Base-by-base conservation (phyloP, 352 stramenopile genomes). In the Elongisporangium prolatum region DNA sequence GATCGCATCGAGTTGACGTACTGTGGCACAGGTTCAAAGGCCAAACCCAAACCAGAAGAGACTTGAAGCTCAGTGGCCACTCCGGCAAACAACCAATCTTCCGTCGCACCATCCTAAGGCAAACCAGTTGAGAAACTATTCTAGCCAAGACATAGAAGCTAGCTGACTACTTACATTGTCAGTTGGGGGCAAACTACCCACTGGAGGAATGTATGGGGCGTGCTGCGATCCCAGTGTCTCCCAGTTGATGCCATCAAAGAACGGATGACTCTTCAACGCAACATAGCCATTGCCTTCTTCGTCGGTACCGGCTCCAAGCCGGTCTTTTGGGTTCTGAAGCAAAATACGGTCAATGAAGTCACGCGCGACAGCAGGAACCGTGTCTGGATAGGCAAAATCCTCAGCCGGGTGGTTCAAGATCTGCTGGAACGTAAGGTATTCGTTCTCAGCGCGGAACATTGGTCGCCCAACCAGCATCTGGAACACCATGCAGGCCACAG, bases 381-480 rank as follows among this genome's bases (percentile, higher is more conserved):
- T 68, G 2, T 69, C 57, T 0, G 86, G 86, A 56, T 93, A 95
- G 48, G 60, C 56, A 67, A 95, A 93, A 34, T 89, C 76, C 56
- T 91, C 86, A 7, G 81, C 72, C 14, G 84, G 83, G 56, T 95
- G 86, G 63, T 92, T 92, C 49, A 95, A 64, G 57, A 95, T 95
- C 64, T 93, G 80, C 64, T 97, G 84, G 63, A 97, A 97, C 38
- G 89, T 97, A 11, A 96, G 71, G 48, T 96, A 97, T 51, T 97
- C 91, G 54, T 93, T 96, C 57, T 94, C 87, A 1, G 82, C 91
- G 4, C 84, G 77, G 67, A 97, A 97, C 48, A 93, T 88, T 20
- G 87, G 82, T 44, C 73, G 61, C 2, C 90, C 90, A 0, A 92
- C 81, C 5, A 95, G 69, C 72, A 97, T 83, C 67, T 98, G 90